These are phyloP conservation scores for Blastocystis sp. DNA, from an alignment of 352 stramenopile species.

Conservation along the genomic window DNA sequence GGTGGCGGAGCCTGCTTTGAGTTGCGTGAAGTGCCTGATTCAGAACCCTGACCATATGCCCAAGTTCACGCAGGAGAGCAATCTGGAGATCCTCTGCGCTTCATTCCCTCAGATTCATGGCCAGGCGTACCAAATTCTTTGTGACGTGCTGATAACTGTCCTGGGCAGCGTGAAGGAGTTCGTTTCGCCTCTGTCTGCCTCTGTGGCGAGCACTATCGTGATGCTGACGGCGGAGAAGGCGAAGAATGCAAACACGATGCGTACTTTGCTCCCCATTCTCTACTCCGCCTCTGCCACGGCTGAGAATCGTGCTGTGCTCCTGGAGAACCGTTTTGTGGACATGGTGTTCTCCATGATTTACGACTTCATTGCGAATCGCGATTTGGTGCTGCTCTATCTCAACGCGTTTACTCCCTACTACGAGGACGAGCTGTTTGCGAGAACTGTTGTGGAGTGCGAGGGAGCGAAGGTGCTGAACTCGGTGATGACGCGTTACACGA, in stretches of 20 bases:
- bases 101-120: neutral
- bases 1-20: neutral
- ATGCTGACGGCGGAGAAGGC: slow-evolving; percentile 36
- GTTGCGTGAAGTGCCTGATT: slow-evolving; percentile 11
- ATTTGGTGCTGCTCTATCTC: slow-evolving; percentile 33
- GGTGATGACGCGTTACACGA: slow-evolving; percentile 33
- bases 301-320: neutral
- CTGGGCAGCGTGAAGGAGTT: slow-evolving; percentile 30
- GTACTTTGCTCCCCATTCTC: neutral
- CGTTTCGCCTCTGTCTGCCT: neutral
- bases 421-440: slow-evolving; percentile 22
- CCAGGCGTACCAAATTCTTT: slow-evolving; percentile 24
- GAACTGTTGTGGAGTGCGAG: neutral
- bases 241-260: slow-evolving; percentile 2
- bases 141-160: slow-evolving; percentile 31
- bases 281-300: neutral
- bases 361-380: slow-evolving; percentile 30
- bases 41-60: slow-evolving; percentile 39
- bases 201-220: slow-evolving; percentile 15
- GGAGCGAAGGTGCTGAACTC: neutral
- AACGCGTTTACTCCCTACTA: neutral
- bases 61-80: slow-evolving; percentile 20
- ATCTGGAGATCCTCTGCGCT: neutral
- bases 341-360: slow-evolving; percentile 5
- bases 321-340: neutral